Evolutionary conservation across 1,284 basidiomycete genomes (phyloP), one percentile per base, ranked within the genome.

Genomic region (Malassezia sympodialis): DNA sequence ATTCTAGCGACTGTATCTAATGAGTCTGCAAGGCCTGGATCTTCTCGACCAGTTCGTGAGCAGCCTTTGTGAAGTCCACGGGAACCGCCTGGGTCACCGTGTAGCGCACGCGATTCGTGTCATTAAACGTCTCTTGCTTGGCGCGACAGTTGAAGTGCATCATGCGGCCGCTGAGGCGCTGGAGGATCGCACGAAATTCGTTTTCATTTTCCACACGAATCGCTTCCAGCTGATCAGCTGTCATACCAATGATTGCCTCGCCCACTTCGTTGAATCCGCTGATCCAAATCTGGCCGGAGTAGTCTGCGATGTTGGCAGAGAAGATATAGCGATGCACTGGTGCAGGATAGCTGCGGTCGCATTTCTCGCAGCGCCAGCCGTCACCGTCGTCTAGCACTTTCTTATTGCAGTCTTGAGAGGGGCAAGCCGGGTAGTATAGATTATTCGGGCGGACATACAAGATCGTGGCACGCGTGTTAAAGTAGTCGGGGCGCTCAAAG

Each of bases 261-360:
- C 90, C 93, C 27, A 87, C 83, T 14, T 98, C 94, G 75, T 98
- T 96, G 80, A 98, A 98, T 1, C 88, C 90, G 56, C 87, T 87
- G 40, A 98, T 78, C 93, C 93, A 99, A 24, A 85, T 81, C 72
- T 90, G 87, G 19, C 84, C 85, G 14, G 88, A 86, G 76, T 85
- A 82, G 76, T 99, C 94, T 34, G 88, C 83, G 12, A 90, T 85
- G 51, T 88, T 89, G 77, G 94, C 81, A 27, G 83, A 82, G 61
- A 98, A 81, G 61, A 96, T 85, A 76, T 96, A 98, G 87, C 93
- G 81, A 75, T 91, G 82, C 65, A 89, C 82, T 3, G 93, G 93
- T 31, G 79, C 7, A 79, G 79, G 73, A 82, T 87, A 52, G 77
- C 81, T 65, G 67, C 81, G 82, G 57, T 89, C 83, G 75, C 94